Conservation (phyloP, 768 basidiomycete genomes). For the Tephrocybe sp. region DNA sequence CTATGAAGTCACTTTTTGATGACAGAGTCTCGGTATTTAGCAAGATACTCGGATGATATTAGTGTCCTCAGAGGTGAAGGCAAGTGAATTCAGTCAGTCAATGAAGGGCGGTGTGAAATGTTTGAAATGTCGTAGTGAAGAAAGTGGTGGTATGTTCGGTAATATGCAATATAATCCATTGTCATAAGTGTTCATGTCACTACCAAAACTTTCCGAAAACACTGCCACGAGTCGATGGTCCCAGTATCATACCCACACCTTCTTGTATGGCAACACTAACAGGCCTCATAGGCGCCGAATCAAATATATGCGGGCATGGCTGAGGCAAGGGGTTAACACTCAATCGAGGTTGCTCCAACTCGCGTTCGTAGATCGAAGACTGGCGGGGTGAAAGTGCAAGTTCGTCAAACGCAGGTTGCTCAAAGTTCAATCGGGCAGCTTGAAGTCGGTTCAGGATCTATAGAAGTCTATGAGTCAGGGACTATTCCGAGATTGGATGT, state of each 20-base stretch:
- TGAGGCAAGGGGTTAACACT: conserved; percentile 54
- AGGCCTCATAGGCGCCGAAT: conserved; percentile 68
- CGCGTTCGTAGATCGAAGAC: conserved; percentile 75
- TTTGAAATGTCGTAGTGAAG: too few relatives aligned
- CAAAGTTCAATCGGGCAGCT: conserved; percentile 53
- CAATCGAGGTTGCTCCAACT: conserved; percentile 55
- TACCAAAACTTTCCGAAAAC: conserved; percentile 67
- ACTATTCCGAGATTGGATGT: background rate
- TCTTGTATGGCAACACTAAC: conserved; percentile 74
- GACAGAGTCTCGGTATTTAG: too few relatives aligned
- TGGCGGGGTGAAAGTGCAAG: conserved; percentile 51
- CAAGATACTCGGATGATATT: too few relatives aligned
- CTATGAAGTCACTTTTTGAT: too few relatives aligned
- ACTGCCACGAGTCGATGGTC: conserved; percentile 42
- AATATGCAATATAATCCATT: too few relatives aligned
- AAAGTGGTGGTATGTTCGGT: too few relatives aligned
- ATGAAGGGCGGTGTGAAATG: too few relatives aligned
- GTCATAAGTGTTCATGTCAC: background rate
- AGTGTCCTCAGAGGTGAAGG: too few relatives aligned
- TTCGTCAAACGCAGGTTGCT: conserved; percentile 44
- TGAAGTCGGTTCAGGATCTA: conserved; percentile 60
- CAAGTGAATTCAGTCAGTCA: too few relatives aligned
- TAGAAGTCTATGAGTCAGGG: background rate
- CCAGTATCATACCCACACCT: conserved; percentile 63
- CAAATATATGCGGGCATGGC: conserved; percentile 78